These are phyloP conservation scores for Yamadazyma membranifaciens DNA, from an alignment of 1,139 yeast genomes.

Conservation along the genomic window DNA sequence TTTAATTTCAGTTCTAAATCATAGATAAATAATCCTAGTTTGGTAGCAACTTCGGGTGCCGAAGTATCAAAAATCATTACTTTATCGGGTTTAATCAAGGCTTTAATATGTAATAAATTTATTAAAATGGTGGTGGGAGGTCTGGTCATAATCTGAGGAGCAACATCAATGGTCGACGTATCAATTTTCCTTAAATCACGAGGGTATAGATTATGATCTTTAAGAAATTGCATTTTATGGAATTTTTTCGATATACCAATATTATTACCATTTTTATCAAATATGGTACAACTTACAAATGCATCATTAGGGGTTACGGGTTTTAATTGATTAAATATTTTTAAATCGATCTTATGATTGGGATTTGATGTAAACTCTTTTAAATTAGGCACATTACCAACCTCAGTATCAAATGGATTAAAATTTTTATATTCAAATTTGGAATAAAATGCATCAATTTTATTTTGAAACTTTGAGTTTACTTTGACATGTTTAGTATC, in stretches of 20 bases:
- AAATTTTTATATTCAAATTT: constrained; percentile 2
- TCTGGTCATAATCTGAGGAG: constrained; percentile 82
- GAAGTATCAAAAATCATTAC: constrained; percentile 83
- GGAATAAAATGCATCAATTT: constrained; percentile 4
- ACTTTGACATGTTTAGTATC: not conserved
- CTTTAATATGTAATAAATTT: constrained; percentile 81
- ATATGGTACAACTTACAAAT: constrained; percentile 66
- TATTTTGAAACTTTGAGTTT: not conserved
- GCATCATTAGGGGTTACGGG: constrained; percentile 61
- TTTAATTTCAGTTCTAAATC: constrained; percentile 82
- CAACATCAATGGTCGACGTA: constrained; percentile 83
- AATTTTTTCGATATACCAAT: constrained; percentile 73
- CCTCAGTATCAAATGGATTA: constrained; percentile 14
- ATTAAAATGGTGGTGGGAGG: constrained; percentile 71
- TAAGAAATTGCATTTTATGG: constrained; percentile 72
- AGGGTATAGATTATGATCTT: constrained; percentile 74
- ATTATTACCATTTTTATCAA: constrained; percentile 72
- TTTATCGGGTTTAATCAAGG: constrained; percentile 75
- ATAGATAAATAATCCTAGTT: constrained; percentile 78
- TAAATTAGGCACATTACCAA: constrained; percentile 13
- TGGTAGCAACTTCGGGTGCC: constrained; percentile 50
- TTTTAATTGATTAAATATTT: constrained; percentile 34
- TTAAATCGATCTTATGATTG: constrained; percentile 13
- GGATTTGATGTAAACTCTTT: constrained; percentile 18
- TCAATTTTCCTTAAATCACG: constrained; percentile 86